Percentiles rank a stretch among this genome's conserved stretches.
Evolutionary conservation across 495 filamentous ascomycete genomes (phyloP).

Genomic region (Apiosordaria backusii): DNA sequence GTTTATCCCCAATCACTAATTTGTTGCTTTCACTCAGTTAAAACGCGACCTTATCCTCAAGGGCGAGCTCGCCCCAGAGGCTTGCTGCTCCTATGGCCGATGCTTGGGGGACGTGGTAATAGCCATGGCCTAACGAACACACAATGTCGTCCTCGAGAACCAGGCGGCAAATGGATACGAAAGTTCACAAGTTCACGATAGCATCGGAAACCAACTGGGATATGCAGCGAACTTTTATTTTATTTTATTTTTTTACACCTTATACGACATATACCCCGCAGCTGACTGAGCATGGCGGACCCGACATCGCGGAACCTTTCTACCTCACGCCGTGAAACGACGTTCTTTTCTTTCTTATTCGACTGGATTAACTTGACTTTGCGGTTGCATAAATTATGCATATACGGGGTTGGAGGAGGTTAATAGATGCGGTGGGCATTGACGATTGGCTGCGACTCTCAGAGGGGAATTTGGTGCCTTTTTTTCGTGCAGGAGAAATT

Average conservation of each 20-base stretch:
- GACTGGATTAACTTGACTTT: neutral
- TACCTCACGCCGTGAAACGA: neutral
- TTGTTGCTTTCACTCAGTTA: constrained; percentile 33
- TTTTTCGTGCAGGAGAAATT: neutral
- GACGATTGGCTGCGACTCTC: neutral
- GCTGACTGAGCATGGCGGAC: neutral
- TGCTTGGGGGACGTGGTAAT: constrained; percentile 48
- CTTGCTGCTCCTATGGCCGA: constrained; percentile 48
- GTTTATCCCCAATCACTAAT: neutral
- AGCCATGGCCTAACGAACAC: constrained; percentile 27
- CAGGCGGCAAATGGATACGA: neutral
- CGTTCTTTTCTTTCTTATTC: neutral
- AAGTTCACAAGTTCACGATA: neutral
- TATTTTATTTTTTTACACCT: neutral
- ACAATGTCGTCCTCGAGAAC: neutral
- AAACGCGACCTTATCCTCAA: constrained; percentile 46
- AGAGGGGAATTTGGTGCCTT: neutral
- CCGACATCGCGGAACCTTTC: neutral
- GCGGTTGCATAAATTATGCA: neutral
- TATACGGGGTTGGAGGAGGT: neutral
- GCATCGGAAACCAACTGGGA: neutral
- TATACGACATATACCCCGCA: neutral
- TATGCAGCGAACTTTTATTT: no score
- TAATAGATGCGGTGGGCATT: neutral
- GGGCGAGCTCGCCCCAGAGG: constrained; percentile 42